Base-by-base conservation (phyloP, 2,329 filamentous ascomycete genomes). In the Colletotrichum ledebouriae region DNA sequence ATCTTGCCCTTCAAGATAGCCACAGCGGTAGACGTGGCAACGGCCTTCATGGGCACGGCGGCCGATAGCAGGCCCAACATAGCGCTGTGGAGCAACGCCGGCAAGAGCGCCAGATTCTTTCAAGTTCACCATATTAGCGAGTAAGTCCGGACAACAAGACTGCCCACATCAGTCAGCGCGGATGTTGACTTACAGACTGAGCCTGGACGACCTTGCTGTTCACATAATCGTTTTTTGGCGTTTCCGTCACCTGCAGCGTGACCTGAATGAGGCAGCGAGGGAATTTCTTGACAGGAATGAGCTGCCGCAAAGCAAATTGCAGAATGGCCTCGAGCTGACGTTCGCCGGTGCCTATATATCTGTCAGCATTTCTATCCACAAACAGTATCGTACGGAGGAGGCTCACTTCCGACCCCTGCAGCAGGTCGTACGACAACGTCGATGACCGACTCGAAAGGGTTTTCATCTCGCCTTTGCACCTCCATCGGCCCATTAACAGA, bases 401-500 rank as follows among this genome's bases (percentile, higher is more conserved):
- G 59, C 86, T 76, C 78, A 90, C 94, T 92, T 83, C 92, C 94
- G 52, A 96, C 90, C 15, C 94, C 94, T 71, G 91, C 90, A 41
- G 92, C 91, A 56, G 95, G 95, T 78, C 96, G 89, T 72, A 99
- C 88, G 77, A 95, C 90, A 66, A 99, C 93, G 80, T 98, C 96
- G 72, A 99, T 85, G 57, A 91, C 89, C 33, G 95, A 94, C 82
- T 98, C 94, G 79, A 97, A 94, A 7, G 96, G 92, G 72, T 96
- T 89, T 78, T 98, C 94, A 77, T 99, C 95, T 74, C 93, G 89
- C 75, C 94, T 89, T 73, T 90, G 89, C 15, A 95, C 93, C 82
- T 99, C 96, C 73, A 98, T 89, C 15, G 96, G 96, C 0, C 95
- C 96, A 80, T 97, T 98, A 72, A 97, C 94, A 13, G 93, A 91